phyloP scores from a whole-genome alignment of 257 asterid genomes.

The Solanum dulcamara region DNA sequence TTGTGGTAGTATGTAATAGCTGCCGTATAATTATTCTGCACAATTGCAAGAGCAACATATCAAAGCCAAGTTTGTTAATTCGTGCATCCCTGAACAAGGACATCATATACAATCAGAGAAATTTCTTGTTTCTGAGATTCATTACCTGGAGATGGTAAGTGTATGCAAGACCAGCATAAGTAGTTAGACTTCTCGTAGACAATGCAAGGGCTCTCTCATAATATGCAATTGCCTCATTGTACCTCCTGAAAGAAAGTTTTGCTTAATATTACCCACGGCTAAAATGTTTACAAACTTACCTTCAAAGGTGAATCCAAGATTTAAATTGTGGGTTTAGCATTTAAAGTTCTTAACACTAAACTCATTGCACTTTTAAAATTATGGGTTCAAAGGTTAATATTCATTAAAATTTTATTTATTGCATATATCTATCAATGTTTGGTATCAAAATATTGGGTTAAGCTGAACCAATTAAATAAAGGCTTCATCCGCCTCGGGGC shows the following conservation, averaged over 20 bases:
- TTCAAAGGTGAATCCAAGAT: neutral
- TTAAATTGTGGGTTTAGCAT: neutral
- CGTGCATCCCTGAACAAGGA: neutral
- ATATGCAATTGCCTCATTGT: constrained; percentile 65
- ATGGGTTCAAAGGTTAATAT: neutral
- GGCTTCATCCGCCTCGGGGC: neutral
- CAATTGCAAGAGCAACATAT: neutral
- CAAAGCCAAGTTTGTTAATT: neutral
- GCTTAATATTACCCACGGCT: neutral
- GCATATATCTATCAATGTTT: neutral
- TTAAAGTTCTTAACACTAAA: neutral
- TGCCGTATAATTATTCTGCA: constrained; percentile 65
- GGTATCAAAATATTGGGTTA: neutral
- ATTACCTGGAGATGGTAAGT: constrained; percentile 88
- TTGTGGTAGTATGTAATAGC: constrained; percentile 91
- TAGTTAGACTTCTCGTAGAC: constrained; percentile 81
- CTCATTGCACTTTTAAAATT: neutral
- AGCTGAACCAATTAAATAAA: neutral
- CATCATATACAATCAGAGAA: neutral
- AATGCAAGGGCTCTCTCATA: constrained; percentile 94
- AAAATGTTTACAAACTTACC: neutral
- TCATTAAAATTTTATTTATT: neutral
- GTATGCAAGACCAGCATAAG: constrained; percentile 94
- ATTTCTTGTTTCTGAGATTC: neutral
- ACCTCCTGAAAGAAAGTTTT: constrained; percentile 51